These are phyloP conservation scores for Pseudogymnoascus destructans DNA, from an alignment of 2,329 filamentous ascomycete species.

Conservation along the genomic window DNA sequence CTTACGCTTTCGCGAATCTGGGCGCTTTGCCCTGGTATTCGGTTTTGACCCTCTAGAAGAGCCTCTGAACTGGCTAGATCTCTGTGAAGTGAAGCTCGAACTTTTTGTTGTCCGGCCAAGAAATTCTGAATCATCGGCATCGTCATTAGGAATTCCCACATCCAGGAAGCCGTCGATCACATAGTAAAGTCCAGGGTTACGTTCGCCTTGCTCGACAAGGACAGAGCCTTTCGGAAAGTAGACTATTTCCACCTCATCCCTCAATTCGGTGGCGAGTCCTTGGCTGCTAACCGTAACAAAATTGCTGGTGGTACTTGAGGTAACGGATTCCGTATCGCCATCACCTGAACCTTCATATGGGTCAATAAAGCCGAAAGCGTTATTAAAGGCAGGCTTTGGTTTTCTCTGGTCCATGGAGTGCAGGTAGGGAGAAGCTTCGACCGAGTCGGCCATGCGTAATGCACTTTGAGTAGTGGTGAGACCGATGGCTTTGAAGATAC, in stretches of 20 bases:
- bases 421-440: constrained; percentile 72
- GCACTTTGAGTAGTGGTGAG: constrained; percentile 55
- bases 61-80: constrained; percentile 31
- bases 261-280: constrained; percentile 62
- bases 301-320: constrained; percentile 53
- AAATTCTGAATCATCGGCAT: constrained; percentile 22
- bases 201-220: constrained; percentile 87
- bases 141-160: constrained; percentile 65
- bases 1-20: constrained; percentile 35
- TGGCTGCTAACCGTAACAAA: constrained; percentile 48
- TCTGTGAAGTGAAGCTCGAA: constrained; percentile 13
- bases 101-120: constrained; percentile 18
- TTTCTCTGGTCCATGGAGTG: constrained; percentile 71
- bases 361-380: constrained; percentile 86
- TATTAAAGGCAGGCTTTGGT: constrained; percentile 66
- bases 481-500: constrained; percentile 89
- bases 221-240: constrained; percentile 93
- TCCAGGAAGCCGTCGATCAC: constrained; percentile 95
- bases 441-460: constrained; percentile 56
- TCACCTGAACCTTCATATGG: constrained; percentile 65
- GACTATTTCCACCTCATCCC: constrained; percentile 89
- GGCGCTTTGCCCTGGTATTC: constrained; percentile 15
- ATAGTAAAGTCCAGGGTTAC: constrained; percentile 94
- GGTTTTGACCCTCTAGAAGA: constrained; percentile 25
- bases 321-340: constrained; percentile 75